phyloP scores from a whole-genome alignment of 768 basidiomycete genomes.

The Lactifluus rugatus region DNA sequence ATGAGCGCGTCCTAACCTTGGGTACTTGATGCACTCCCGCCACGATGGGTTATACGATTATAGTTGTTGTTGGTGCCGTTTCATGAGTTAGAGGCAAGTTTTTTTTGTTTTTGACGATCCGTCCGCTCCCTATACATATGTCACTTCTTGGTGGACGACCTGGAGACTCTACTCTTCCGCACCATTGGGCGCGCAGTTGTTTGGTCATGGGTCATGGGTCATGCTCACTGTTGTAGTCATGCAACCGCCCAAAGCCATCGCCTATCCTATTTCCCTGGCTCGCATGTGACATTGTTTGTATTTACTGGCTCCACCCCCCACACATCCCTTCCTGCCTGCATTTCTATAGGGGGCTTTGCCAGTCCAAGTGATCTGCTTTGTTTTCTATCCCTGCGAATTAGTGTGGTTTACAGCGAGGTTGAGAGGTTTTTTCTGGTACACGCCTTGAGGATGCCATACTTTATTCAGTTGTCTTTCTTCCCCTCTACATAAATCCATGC shows the following conservation, averaged over 20 bases:
- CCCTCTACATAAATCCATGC: background rate
- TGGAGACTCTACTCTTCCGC: background rate
- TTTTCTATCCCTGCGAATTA: conserved; percentile 5
- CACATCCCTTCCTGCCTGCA: conserved; percentile 6
- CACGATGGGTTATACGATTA: conserved; percentile 17
- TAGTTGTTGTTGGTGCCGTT: conserved; percentile 13
- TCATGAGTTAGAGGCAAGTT: conserved; percentile 4
- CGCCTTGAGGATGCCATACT: conserved; percentile 14
- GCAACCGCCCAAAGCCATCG: background rate
- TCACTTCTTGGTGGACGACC: background rate
- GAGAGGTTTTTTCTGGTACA: conserved; percentile 8
- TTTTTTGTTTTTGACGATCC: background rate
- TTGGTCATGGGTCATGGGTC: background rate
- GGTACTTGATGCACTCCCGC: background rate
- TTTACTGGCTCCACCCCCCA: conserved; percentile 1
- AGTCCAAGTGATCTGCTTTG: conserved; percentile 12
- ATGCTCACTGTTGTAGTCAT: background rate
- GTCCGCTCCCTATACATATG: background rate
- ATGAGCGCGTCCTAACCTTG: conserved; percentile 17
- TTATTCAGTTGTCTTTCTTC: background rate
- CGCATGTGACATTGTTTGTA: conserved; percentile 7
- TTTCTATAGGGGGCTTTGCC: conserved; percentile 20
- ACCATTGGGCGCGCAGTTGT: background rate
- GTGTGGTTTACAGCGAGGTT: conserved; percentile 1
- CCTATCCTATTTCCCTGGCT: background rate